Evolutionary conservation across 371 early-diverging fungal species (phyloP).

Genomic region (Haplosporangium sp.): DNA sequence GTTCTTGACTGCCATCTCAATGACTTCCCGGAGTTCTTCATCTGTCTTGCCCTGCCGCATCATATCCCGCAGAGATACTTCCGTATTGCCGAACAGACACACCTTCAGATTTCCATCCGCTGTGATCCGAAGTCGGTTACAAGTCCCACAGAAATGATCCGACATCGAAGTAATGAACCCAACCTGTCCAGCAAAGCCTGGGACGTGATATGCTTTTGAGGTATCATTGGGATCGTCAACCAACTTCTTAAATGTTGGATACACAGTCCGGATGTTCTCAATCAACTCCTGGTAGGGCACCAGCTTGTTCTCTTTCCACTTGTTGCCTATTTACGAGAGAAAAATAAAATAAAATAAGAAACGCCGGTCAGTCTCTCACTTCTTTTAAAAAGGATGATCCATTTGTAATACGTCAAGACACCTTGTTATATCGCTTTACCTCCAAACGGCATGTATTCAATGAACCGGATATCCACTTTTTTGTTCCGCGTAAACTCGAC

Average conservation of each 20-base stretch:
- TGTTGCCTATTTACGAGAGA: slow-evolving; percentile 71
- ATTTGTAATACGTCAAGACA: neutral
- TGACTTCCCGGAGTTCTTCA: slow-evolving; percentile 72
- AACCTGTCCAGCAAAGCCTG: slow-evolving; percentile 85
- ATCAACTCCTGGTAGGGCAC: slow-evolving; percentile 86
- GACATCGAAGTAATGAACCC: slow-evolving; percentile 98
- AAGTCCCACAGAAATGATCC: slow-evolving; percentile 93
- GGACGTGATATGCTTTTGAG: slow-evolving; percentile 82
- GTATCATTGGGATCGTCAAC: slow-evolving; percentile 87
- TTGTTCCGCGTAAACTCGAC: slow-evolving; percentile 82
- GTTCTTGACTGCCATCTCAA: slow-evolving; percentile 82
- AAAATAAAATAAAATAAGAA: neutral
- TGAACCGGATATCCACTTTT: slow-evolving; percentile 87
- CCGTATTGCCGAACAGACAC: slow-evolving; percentile 93
- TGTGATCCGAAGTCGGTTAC: slow-evolving; percentile 92
- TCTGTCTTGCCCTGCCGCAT: slow-evolving; percentile 78
- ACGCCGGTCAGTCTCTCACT: too few species aligned
- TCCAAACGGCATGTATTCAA: slow-evolving; percentile 98
- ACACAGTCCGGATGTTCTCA: slow-evolving; percentile 62
- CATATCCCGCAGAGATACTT: slow-evolving; percentile 86
- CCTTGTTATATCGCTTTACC: slow-evolving; percentile 60
- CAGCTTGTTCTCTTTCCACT: slow-evolving; percentile 86
- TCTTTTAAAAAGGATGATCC: too few species aligned
- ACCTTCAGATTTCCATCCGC: slow-evolving; percentile 95
- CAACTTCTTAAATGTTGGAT: slow-evolving; percentile 71